Evolutionary conservation across 2,329 filamentous ascomycete genomes (phyloP).

Genomic region (Sporothrix sp.): DNA sequence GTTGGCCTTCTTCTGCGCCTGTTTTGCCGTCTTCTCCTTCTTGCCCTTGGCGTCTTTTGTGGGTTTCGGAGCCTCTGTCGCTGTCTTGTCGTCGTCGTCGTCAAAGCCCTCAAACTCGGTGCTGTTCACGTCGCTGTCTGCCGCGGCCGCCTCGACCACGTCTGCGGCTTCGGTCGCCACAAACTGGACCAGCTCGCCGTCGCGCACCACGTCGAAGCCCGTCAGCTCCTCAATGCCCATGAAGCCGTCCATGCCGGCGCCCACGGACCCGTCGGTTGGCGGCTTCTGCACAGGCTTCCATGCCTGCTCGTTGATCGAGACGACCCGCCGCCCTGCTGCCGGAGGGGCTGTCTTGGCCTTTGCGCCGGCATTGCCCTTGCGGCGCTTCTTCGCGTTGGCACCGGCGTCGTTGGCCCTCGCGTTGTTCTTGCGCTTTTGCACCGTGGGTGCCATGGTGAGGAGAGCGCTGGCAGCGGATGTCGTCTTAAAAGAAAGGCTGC

Average conservation of each 20-base stretch:
- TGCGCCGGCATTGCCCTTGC: constrained; percentile 3
- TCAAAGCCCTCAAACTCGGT: constrained; percentile 26
- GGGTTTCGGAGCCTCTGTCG: constrained; percentile 14
- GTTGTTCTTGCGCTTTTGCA: constrained; percentile 6
- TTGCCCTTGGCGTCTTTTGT: background rate
- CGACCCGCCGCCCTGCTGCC: constrained; percentile 28
- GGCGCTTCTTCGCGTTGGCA: constrained; percentile 7
- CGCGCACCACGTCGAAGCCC: constrained; percentile 72
- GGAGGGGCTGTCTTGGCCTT: background rate
- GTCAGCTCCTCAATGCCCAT: constrained; percentile 87
- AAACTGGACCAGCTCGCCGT: constrained; percentile 50
- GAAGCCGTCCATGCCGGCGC: constrained; percentile 56
- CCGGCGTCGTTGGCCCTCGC: background rate
- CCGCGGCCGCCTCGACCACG: background rate
- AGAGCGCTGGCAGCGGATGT: background rate
- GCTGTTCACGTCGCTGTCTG: constrained; percentile 19
- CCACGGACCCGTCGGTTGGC: constrained; percentile 38
- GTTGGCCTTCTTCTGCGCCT: constrained; percentile 12
- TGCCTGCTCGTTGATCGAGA: constrained; percentile 39
- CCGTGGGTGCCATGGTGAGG: no score
- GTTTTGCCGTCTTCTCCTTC: constrained; percentile 8
- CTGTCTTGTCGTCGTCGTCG: constrained; percentile 20
- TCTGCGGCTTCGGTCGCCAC: constrained; percentile 25
- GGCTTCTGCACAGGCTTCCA: constrained; percentile 57
- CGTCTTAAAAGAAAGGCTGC: background rate